Evolutionary conservation across 1,139 yeast genomes (phyloP).

Genomic region (Nematodospora anomalae): DNA sequence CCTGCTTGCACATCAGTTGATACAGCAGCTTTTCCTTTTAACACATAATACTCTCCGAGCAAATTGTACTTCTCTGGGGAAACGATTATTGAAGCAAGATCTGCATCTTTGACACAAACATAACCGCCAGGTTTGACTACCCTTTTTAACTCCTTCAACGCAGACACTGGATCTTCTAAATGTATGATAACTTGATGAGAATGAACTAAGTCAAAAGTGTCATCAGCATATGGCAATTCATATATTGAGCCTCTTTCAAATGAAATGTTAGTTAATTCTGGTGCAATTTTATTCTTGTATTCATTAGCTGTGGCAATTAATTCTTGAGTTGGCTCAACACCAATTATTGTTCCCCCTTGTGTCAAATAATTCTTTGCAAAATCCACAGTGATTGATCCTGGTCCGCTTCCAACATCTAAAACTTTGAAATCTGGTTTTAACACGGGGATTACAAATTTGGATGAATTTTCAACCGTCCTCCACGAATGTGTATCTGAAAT

Average conservation of each 20-base stretch:
- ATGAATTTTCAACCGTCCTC: conserved; percentile 33
- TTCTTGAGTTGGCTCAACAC: conserved; percentile 34
- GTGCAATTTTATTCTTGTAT: conserved; percentile 17
- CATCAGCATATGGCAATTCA: conserved; percentile 33
- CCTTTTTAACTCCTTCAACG: conserved; percentile 33
- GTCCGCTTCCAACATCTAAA: conserved; percentile 47
- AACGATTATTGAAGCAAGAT: conserved; percentile 18
- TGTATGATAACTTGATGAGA: conserved; percentile 43
- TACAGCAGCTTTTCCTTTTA: conserved; percentile 10
- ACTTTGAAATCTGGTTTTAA: conserved; percentile 26
- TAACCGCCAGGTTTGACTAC: conserved; percentile 41
- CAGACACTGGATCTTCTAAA: conserved; percentile 30
- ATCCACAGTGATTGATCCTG: conserved; percentile 41
- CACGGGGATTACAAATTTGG: conserved; percentile 27
- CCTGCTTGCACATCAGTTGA: conserved; percentile 21
- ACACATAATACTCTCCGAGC: conserved; percentile 12
- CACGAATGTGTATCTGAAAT: conserved; percentile 34
- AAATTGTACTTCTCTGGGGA: conserved; percentile 23
- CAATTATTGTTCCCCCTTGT: conserved; percentile 26
- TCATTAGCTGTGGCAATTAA: conserved; percentile 28
- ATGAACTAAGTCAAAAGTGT: conserved; percentile 38
- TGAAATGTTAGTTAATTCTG: conserved; percentile 21
- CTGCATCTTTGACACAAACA: conserved; percentile 36
- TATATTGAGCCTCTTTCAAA: conserved; percentile 33
- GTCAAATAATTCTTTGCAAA: conserved; percentile 29